These are phyloP conservation scores for Stropharia rugosoannulata DNA, from an alignment of 768 basidiomycete genomes.

Conservation along the genomic window DNA sequence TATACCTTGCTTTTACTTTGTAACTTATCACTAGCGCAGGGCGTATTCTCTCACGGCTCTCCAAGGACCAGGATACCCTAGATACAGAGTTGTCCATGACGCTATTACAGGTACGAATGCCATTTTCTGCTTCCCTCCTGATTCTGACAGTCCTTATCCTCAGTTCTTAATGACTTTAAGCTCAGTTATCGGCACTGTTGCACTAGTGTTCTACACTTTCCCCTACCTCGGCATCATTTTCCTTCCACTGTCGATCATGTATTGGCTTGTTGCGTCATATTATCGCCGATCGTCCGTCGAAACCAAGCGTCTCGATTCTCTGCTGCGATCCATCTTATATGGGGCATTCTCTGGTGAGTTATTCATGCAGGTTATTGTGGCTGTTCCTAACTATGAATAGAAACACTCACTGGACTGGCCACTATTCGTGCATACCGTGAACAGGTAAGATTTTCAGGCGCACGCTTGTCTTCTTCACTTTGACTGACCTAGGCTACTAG, in stretches of 20 bases:
- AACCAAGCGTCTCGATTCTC: slow-evolving; percentile 62
- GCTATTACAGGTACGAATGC: slow-evolving; percentile 38
- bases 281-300: slow-evolving; percentile 64
- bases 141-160: background rate
- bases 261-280: slow-evolving; percentile 51
- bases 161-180: slow-evolving; percentile 19
- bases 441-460: slow-evolving; percentile 35
- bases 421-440: slow-evolving; percentile 62
- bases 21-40: slow-evolving; percentile 31
- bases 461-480: background rate
- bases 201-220: slow-evolving; percentile 65
- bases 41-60: slow-evolving; percentile 56
- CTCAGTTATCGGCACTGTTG: slow-evolving; percentile 54
- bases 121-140: background rate
- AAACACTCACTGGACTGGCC: slow-evolving; percentile 61
- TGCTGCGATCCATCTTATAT: slow-evolving; percentile 59
- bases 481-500: slow-evolving; percentile 22
- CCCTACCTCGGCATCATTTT: slow-evolving; percentile 68
- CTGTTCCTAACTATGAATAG: slow-evolving; percentile 26
- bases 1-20: background rate
- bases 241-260: slow-evolving; percentile 50
- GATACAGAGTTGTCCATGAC: slow-evolving; percentile 51
- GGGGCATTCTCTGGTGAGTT: slow-evolving; percentile 53
- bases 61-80: slow-evolving; percentile 62
- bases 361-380: background rate